These are phyloP conservation scores for Aspergillus sojae DNA, from an alignment of 2,329 filamentous ascomycete genomes.

Conservation along the genomic window DNA sequence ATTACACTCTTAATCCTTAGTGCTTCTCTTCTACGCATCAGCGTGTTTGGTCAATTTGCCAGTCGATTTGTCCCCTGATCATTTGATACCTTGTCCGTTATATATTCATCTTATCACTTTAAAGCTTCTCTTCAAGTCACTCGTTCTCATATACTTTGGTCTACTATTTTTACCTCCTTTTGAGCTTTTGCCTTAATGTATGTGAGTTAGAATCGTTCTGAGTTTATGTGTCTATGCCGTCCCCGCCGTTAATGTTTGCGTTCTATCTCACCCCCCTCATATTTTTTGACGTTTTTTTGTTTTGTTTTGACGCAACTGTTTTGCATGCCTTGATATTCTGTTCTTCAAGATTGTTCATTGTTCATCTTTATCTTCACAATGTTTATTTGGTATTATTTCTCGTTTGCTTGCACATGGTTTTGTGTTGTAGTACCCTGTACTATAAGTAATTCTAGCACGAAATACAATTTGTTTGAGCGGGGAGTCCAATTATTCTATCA, in stretches of 20 bases:
- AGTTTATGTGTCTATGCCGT: constrained; percentile 31
- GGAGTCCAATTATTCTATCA: constrained; percentile 13
- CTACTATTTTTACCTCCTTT: constrained; percentile 20
- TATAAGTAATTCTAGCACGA: constrained; percentile 42
- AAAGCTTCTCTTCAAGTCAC: constrained; percentile 19
- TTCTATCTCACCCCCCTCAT: constrained; percentile 20
- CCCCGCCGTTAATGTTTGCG: constrained; percentile 20
- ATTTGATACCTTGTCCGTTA: constrained; percentile 38
- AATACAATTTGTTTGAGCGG: constrained; percentile 35
- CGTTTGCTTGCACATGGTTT: constrained; percentile 32
- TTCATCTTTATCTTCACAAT: constrained; percentile 7
- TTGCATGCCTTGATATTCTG: constrained; percentile 3
- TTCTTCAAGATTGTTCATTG: constrained; percentile 9
- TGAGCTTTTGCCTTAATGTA: constrained; percentile 22
- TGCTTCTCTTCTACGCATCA: constrained; percentile 38
- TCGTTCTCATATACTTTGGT: constrained; percentile 18
- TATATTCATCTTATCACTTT: constrained; percentile 23
- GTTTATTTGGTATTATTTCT: constrained; percentile 15
- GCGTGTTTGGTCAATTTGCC: constrained; percentile 35
- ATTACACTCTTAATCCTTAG: constrained; percentile 29
- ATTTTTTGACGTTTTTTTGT: constrained; percentile 3
- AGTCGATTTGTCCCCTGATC: constrained; percentile 20
- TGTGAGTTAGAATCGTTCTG: constrained; percentile 32
- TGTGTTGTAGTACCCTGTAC: constrained; percentile 40
- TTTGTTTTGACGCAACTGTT: constrained; percentile 11